phyloP scores from a whole-genome alignment of 495 filamentous ascomycete genomes.

The Astrothelium macrocarpum region DNA sequence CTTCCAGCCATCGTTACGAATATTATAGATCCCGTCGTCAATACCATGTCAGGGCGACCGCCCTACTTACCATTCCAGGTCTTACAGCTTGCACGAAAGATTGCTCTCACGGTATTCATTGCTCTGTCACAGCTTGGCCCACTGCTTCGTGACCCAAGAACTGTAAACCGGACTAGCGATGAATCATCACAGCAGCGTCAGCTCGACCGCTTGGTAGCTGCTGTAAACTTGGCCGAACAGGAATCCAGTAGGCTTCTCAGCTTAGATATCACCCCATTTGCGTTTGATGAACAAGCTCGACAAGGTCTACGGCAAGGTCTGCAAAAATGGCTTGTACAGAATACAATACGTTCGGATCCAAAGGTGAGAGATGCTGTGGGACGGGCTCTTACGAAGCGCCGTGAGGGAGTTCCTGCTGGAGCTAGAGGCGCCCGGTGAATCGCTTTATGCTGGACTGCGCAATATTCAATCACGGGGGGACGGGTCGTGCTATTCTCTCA shows the following conservation, averaged over 20 bases:
- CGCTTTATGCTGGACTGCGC: neutral
- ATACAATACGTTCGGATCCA: constrained; percentile 31
- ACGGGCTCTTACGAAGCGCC: constrained; percentile 23
- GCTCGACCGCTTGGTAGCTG: constrained; percentile 46
- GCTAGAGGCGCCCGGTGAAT: neutral
- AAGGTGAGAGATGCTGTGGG: constrained; percentile 35
- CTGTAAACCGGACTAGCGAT: constrained; percentile 18
- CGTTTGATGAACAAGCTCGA: constrained; percentile 53
- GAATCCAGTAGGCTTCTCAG: constrained; percentile 63
- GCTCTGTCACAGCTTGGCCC: constrained; percentile 78
- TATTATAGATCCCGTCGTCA: constrained; percentile 55
- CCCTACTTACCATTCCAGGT: constrained; percentile 85
- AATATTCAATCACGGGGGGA: neutral
- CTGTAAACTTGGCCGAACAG: constrained; percentile 47
- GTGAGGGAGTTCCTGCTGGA: constrained; percentile 19
- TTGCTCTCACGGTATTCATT: constrained; percentile 73
- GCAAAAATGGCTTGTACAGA: constrained; percentile 36
- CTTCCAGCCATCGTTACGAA: constrained; percentile 45
- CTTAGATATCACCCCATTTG: constrained; percentile 76
- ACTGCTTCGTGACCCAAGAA: constrained; percentile 37
- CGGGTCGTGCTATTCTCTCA: neutral
- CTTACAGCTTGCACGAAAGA: constrained; percentile 63
- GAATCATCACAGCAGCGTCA: constrained; percentile 35
- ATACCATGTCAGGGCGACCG: constrained; percentile 40
- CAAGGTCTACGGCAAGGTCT: constrained; percentile 25